Evolutionary conservation across 2,329 filamentous ascomycete species (phyloP).

Genomic region (Neonectria coccinea): DNA sequence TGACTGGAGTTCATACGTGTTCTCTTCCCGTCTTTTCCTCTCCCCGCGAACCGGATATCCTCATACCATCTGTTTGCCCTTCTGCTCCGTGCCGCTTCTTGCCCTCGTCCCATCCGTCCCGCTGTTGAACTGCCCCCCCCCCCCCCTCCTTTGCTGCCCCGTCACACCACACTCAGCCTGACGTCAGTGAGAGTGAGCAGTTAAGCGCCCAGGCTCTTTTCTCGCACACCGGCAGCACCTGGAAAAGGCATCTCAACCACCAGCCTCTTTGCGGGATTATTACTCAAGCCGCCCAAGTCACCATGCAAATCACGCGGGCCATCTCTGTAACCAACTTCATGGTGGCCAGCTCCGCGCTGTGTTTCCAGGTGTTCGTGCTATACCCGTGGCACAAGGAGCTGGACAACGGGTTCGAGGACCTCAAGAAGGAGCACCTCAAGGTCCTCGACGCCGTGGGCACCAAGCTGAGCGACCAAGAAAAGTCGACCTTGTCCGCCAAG

Average conservation of each 20-base stretch:
- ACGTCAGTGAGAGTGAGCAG: background rate
- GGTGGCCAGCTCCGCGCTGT: constrained; percentile 72
- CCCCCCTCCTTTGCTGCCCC: background rate
- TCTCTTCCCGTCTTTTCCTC: too few relatives aligned
- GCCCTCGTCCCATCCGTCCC: background rate
- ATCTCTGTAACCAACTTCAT: constrained; percentile 62
- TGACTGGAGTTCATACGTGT: too few relatives aligned
- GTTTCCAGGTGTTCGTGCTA: constrained; percentile 76
- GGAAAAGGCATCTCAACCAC: background rate
- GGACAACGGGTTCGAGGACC: constrained; percentile 65
- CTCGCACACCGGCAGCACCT: background rate
- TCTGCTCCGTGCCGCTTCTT: background rate
- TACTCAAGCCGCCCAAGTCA: constrained; percentile 16
- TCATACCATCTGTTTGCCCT: constrained; percentile 3
- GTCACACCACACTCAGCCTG: background rate
- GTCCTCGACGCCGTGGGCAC: constrained; percentile 47
- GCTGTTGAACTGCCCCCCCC: background rate
- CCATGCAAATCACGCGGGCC: constrained; percentile 44
- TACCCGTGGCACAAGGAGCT: constrained; percentile 78
- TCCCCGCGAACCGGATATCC: background rate
- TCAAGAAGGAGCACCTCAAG: constrained; percentile 44
- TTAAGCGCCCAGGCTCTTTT: background rate
- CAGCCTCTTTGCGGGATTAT: background rate
- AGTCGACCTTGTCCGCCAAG: constrained; percentile 15
- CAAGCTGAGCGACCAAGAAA: constrained; percentile 29